Percentiles rank a stretch among this genome's conserved stretches.
Evolutionary conservation across 148 eudicot species (phyloP).

Genomic region (Chenopodium berlandieri): DNA sequence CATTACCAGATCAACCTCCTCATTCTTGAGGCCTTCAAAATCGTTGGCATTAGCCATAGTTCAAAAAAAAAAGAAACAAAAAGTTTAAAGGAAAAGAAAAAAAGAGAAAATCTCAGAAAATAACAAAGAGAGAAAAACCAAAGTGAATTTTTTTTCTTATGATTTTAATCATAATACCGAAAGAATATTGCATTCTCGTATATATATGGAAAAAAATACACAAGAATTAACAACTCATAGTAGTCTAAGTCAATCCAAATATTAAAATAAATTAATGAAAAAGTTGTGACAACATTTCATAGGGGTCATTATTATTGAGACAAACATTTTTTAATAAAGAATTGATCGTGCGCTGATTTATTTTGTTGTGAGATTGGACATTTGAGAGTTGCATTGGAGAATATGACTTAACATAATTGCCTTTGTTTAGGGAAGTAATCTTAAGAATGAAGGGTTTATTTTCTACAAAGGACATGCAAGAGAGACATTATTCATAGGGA

Average conservation of each 20-base stretch:
- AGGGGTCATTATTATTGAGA: background rate
- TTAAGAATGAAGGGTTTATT: too few species aligned
- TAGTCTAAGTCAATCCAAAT: background rate
- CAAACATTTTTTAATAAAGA: background rate
- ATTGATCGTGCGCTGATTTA: background rate
- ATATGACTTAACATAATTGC: too few species aligned
- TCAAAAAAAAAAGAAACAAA: too few species aligned
- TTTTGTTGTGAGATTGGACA: too few species aligned
- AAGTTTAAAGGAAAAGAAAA: too few species aligned
- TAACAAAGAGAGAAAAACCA: background rate
- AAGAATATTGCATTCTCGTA: background rate
- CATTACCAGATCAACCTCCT: background rate
- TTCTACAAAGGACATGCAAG: too few species aligned
- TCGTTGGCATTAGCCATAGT: background rate
- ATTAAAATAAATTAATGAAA: too few species aligned
- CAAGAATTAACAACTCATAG: background rate
- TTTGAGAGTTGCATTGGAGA: too few species aligned
- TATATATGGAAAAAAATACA: too few species aligned
- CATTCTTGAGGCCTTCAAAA: background rate
- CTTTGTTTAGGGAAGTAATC: too few species aligned
- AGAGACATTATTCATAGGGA: too few species aligned
- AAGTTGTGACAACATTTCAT: background rate
- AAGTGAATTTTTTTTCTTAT: too few species aligned
- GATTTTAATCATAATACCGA: background rate
- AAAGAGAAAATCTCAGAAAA: background rate